Conservation (phyloP, 108 stramenopile species). For the Heterococcus sp. region DNA sequence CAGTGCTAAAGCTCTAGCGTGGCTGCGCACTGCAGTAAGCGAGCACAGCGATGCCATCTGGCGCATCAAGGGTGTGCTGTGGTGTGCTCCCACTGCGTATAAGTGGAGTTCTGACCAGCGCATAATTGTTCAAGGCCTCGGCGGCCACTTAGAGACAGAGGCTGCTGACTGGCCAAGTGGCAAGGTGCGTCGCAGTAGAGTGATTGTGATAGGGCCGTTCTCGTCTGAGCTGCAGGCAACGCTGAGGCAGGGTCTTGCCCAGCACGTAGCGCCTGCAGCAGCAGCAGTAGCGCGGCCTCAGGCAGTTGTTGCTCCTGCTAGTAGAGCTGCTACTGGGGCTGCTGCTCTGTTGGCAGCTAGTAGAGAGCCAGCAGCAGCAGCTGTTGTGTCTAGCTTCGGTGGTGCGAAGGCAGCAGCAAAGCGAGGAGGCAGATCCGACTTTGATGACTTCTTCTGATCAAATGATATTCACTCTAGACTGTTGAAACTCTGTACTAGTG, state of each 20-base stretch:
- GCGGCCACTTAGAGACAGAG: constrained; percentile 31
- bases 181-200: neutral
- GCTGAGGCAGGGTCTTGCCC: neutral
- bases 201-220: constrained; percentile 19
- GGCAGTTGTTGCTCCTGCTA: neutral
- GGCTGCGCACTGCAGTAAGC: constrained; percentile 8
- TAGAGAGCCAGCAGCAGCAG: neutral
- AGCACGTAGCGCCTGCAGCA: neutral
- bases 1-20: constrained; percentile 1
- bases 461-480: too few relatives aligned
- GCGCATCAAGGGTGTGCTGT: constrained; percentile 35
- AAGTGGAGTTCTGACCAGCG: neutral
- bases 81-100: neutral
- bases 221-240: constrained; percentile 1
- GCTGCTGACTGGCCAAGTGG: constrained; percentile 9
- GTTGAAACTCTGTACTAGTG: too few relatives aligned
- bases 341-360: neutral
- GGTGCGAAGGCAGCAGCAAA: neutral
- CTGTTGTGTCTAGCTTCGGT: neutral
- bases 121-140: constrained; percentile 3
- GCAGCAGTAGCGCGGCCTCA: neutral
- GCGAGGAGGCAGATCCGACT: neutral
- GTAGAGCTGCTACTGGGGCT: neutral
- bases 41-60: constrained; percentile 16
- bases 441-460: neutral